Base-by-base conservation (phyloP, 305 asterid species). In the Salvia sclarea region DNA sequence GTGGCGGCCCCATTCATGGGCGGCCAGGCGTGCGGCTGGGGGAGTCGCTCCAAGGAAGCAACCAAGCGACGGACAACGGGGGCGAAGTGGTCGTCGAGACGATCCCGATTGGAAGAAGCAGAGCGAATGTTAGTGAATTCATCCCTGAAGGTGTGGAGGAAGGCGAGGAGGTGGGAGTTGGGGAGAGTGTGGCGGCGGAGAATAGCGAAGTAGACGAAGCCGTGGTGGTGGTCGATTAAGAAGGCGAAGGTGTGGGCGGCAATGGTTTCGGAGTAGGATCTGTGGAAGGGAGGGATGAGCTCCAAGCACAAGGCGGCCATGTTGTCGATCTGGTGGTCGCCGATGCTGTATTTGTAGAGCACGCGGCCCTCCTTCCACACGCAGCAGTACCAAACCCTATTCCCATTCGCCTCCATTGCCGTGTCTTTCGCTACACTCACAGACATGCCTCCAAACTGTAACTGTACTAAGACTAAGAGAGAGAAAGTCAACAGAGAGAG, bases 231-330 rank as follows among this genome's bases (percentile, higher is more conserved):
- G 25, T 85, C 88, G 68, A 86, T 85, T 33, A 91, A 69, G 70
- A 91, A 91, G 69, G 88, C 87, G 52, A 81, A 84, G 37, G 86
- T 84, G 77, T 30, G 76, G 20, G 78, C 70, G 12, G 41, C 70
- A 79, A 72, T 73, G 5, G 95, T 88, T 48, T 88, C 84, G 52
- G 84, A 80, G 81, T 91, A 91, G 92, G 89, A 91, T 49, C 66
- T 76, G 72, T 86, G 96, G 65, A 73, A 80, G 47, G 89, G 84
- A 52, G 96, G 96, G 52, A 82, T 75, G 66, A 14, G 67, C 81
- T 91, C 91, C 81, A 91, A 68, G 76, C 97, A 91, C 66, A 77
- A 55, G 37, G 78, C 79, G 41, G 95, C 95, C 77, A 84, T 66
- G 38, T 65, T 72, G 71, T 86, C 94, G 24, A 79, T 73, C 68